Evolutionary conservation across 768 basidiomycete genomes (phyloP).

Genomic region (Tricholoma furcatifolium): DNA sequence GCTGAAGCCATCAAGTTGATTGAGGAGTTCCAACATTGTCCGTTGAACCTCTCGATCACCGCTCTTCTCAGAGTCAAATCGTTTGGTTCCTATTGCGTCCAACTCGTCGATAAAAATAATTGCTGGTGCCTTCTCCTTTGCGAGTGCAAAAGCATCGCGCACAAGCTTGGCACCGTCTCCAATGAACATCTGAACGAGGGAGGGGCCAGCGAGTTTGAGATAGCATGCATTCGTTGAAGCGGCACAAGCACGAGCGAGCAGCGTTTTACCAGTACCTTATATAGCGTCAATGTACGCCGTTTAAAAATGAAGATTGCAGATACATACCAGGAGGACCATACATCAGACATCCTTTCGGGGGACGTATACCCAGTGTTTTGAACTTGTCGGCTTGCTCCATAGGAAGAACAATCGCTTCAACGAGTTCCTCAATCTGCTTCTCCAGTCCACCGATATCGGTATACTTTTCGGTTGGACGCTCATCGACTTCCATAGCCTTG

Average conservation of each 20-base stretch:
- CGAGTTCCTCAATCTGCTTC: slow-evolving; percentile 98
- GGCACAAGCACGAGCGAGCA: slow-evolving; percentile 96
- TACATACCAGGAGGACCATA: slow-evolving; percentile 91
- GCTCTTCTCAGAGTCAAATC: slow-evolving; percentile 98
- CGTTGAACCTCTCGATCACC: slow-evolving; percentile 99
- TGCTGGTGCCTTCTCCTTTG: slow-evolving; percentile 97
- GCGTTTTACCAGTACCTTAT: slow-evolving; percentile 92
- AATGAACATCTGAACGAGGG: slow-evolving; percentile 99
- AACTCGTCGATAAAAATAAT: slow-evolving; percentile 99
- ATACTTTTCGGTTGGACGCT: slow-evolving; percentile 95
- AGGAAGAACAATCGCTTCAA: slow-evolving; percentile 96
- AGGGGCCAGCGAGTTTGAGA: slow-evolving; percentile 95
- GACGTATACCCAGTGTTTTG: slow-evolving; percentile 96
- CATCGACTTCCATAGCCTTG: slow-evolving; percentile 99
- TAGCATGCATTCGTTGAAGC: slow-evolving; percentile 98
- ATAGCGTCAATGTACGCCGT: slow-evolving; percentile 4
- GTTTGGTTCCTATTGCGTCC: slow-evolving; percentile 98
- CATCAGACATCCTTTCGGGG: slow-evolving; percentile 98
- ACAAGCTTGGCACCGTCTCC: slow-evolving; percentile 99
- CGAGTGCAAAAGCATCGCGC: slow-evolving; percentile 95
- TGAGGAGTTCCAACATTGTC: slow-evolving; percentile 98
- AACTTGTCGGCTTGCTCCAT: slow-evolving; percentile 99
- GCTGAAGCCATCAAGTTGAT: slow-evolving; percentile 97
- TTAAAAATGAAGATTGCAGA: slow-evolving; percentile 8
- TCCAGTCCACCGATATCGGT: slow-evolving; percentile 98